Conservation (phyloP, 805 yeast species). For the Candida endomychidarum region DNA sequence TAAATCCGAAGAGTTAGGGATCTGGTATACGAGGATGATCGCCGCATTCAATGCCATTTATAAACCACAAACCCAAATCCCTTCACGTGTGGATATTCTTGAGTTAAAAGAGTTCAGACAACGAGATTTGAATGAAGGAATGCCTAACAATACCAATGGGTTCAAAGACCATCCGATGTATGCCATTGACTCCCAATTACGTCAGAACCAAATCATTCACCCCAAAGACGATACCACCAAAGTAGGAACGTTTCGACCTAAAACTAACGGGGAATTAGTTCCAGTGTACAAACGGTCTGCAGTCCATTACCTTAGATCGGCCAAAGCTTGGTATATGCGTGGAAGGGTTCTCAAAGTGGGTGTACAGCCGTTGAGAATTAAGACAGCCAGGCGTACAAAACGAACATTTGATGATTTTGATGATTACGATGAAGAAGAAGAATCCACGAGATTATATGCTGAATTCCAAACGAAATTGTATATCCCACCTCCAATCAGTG, state of each 20-base stretch:
- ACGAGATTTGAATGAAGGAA: slow-evolving; percentile 72
- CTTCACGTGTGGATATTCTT: slow-evolving; percentile 43
- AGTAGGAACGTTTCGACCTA: slow-evolving; percentile 69
- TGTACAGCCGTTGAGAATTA: slow-evolving; percentile 57
- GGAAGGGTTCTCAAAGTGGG: slow-evolving; percentile 79
- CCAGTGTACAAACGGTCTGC: slow-evolving; percentile 69
- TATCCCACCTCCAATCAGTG: slow-evolving; percentile 60
- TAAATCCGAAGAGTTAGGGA: slow-evolving; percentile 51
- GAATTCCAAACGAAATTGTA: slow-evolving; percentile 74
- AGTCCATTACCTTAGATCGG: slow-evolving; percentile 63
- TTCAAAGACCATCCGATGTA: slow-evolving; percentile 85
- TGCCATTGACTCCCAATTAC: slow-evolving; percentile 73
- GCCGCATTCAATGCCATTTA: slow-evolving; percentile 27
- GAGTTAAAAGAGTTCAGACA: slow-evolving; percentile 63
- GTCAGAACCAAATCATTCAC: slow-evolving; percentile 67
- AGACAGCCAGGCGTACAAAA: slow-evolving; percentile 21
- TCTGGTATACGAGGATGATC: slow-evolving; percentile 61
- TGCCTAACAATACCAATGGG: slow-evolving; percentile 82
- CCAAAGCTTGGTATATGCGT: slow-evolving; percentile 81
- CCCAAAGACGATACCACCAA: slow-evolving; percentile 53
- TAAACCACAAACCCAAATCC: too few relatives aligned
- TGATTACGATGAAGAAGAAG: slow-evolving; percentile 50
- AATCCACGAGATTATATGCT: slow-evolving; percentile 62
- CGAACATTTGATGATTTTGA: slow-evolving; percentile 19
- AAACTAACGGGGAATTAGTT: slow-evolving; percentile 29